A percentile compares a stretch with the other conserved stretches of the same genome.
Conservation (phyloP, 2,329 filamentous ascomycete genomes). For the Aspergillus sp. region DNA sequence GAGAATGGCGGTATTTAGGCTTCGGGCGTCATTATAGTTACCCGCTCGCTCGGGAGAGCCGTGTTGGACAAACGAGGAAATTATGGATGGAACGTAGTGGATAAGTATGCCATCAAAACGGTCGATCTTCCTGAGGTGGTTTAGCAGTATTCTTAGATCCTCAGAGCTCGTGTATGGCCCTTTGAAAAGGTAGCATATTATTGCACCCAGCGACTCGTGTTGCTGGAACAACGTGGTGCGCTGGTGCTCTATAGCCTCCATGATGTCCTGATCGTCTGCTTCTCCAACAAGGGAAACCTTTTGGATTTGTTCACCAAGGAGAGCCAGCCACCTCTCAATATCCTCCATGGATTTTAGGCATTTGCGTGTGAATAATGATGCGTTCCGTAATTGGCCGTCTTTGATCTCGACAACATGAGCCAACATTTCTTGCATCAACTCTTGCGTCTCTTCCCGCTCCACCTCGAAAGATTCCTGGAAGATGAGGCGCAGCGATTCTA, state of each 20-base stretch:
- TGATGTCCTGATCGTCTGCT: constrained; percentile 60
- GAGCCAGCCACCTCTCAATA: constrained; percentile 74
- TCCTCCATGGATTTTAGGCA: constrained; percentile 75
- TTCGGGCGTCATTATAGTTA: constrained; percentile 66
- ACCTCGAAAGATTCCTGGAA: constrained; percentile 67
- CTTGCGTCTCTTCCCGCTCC: constrained; percentile 56
- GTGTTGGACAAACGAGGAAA: constrained; percentile 73
- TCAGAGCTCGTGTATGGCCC: constrained; percentile 67
- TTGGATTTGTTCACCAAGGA: constrained; percentile 72
- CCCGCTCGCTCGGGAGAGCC: constrained; percentile 73
- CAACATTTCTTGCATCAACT: constrained; percentile 57
- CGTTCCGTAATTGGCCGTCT: constrained; percentile 47
- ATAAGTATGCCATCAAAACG: constrained; percentile 73
- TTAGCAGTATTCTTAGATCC: constrained; percentile 73
- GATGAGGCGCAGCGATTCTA: constrained; percentile 80
- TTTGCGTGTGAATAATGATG: constrained; percentile 67
- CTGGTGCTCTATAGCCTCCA: constrained; percentile 79
- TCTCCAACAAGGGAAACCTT: constrained; percentile 74
- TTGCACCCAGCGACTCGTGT: constrained; percentile 83
- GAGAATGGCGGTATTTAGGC: constrained; percentile 68
- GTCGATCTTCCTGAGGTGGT: constrained; percentile 67
- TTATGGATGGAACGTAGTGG: constrained; percentile 79
- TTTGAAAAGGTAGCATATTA: constrained; percentile 76
- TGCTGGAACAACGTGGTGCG: constrained; percentile 78
- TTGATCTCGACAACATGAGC: constrained; percentile 60